These are phyloP conservation scores for Quercus parvula DNA, from an alignment of 306 rosid genomes.

Conservation along the genomic window DNA sequence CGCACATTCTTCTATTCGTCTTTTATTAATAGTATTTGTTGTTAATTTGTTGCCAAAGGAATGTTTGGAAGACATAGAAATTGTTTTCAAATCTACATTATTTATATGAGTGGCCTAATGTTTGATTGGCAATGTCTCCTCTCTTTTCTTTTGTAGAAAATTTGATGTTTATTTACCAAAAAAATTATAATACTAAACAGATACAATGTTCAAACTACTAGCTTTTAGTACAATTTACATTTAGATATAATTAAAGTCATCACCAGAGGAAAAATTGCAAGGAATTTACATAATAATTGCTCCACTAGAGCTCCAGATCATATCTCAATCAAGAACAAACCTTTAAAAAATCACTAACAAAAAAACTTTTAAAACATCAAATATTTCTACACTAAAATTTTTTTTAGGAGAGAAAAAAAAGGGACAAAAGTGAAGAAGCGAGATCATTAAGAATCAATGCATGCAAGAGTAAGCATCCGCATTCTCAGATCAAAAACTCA, in stretches of 20 bases:
- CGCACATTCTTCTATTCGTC: background rate
- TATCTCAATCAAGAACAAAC: background rate
- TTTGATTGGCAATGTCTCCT: too few relatives aligned
- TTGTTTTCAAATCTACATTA: too few relatives aligned
- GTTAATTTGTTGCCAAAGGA: too few relatives aligned
- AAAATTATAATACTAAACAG: background rate
- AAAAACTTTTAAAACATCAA: too few relatives aligned
- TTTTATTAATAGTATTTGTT: too few relatives aligned
- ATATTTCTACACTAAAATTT: too few relatives aligned
- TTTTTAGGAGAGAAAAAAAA: background rate
- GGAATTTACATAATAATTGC: background rate
- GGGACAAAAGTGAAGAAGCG: background rate
- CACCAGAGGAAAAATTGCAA: background rate
- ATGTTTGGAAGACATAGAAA: too few relatives aligned
- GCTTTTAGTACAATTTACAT: background rate
- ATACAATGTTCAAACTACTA: background rate
- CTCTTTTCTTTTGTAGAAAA: background rate
- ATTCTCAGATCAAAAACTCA: background rate
- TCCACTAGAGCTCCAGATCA: background rate
- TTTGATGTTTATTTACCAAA: background rate
- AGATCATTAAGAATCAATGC: background rate
- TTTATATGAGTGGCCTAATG: too few relatives aligned
- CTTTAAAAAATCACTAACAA: too few relatives aligned
- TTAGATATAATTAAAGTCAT: background rate
- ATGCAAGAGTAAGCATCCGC: background rate